These are phyloP conservation scores for Blastobotrys arbuscula DNA, from an alignment of 1,139 yeast genomes.

Conservation along the genomic window DNA sequence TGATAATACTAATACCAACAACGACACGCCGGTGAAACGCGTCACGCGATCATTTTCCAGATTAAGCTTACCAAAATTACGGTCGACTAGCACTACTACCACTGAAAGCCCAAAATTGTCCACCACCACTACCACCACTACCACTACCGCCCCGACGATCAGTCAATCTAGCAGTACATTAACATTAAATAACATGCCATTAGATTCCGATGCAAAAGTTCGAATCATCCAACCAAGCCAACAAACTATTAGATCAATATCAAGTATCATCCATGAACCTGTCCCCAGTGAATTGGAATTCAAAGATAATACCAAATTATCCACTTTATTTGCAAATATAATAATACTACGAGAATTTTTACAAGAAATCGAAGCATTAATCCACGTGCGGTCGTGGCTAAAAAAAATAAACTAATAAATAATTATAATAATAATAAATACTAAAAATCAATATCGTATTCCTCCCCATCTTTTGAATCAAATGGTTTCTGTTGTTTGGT, in stretches of 20 bases:
- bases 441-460: constrained; percentile 14
- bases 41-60: constrained; percentile 8
- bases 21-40: constrained; percentile 5
- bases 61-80: constrained; percentile 5
- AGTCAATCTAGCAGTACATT: background rate
- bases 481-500: constrained; percentile 79
- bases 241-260: constrained; percentile 3
- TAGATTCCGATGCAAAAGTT: background rate
- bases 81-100: background rate
- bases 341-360: constrained; percentile 25
- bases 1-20: background rate
- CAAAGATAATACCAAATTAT: constrained; percentile 9
- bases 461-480: constrained; percentile 2
- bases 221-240: constrained; percentile 7
- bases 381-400: constrained; percentile 26
- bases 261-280: background rate
- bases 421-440: background rate
- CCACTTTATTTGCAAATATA: constrained; percentile 23
- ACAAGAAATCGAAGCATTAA: constrained; percentile 25
- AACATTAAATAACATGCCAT: background rate
- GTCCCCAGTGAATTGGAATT: background rate
- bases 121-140: background rate
- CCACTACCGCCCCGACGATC: background rate
- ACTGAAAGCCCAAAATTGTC: background rate
- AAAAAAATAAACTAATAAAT: too few species aligned